Evolutionary conservation across 176 grass and related monocot species (phyloP), one percentile per base, ranked within the genome.

Genomic region (Eleusine indica): DNA sequence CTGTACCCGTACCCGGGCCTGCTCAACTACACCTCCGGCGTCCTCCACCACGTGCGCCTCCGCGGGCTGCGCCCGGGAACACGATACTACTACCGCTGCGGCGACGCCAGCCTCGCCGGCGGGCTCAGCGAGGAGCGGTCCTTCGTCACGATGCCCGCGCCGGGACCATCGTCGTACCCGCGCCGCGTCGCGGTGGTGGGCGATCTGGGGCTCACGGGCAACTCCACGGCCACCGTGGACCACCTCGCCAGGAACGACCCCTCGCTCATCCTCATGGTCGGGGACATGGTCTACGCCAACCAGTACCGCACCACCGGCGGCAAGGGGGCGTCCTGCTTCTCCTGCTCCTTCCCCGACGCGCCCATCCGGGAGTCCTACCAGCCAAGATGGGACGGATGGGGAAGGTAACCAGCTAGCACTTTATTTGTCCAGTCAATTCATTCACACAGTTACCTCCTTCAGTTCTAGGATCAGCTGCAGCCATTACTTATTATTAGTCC

Each of bases 331-430:
- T 41, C 90, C 53, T 98, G 96, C 90, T 98, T 90, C 79, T 90
- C 93, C 17, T 98, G 96, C 82, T 84, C 92, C 49, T 98, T 98
- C 57, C 91, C 91, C 1, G 29, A 98, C 49, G 91, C 93, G 4
- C 93, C 89, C 3, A 85, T 98, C 58, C 86, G 91, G 35, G 96
- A 98, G 73, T 93, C 93, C 38, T 98, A 93, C 74, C 93, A 95
- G 80, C 93, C 89, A 7, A 86, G 93, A 18, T 98, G 96, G 93
- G 96, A 98, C 43, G 89, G 87, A 1, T 98, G 93, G 93, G 90
- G 89, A 83, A 98, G 95, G 93, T 97, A 43, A 11, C 47, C 58
- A 56, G 17, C 6, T 66, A 57, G 53, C 7, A 7, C 16, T 53
- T 4, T 29, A 28, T 22, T 68, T 80, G 30, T 41, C 30, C 60